phyloP scores from a whole-genome alignment of 768 basidiomycete species.

The Tephrocybe sp. region DNA sequence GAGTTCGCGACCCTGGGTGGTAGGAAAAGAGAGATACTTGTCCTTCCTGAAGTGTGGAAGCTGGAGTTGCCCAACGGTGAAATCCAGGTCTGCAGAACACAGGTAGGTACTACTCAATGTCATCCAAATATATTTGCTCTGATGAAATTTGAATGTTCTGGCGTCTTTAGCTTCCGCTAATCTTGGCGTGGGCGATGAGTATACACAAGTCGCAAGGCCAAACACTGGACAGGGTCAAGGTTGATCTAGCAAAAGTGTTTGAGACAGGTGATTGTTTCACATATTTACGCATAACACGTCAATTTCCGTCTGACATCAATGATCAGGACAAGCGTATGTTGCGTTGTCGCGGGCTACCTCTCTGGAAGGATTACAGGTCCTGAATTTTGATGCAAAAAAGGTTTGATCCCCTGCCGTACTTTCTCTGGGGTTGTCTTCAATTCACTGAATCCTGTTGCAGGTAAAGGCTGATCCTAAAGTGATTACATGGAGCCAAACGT shows the following conservation, averaged over 20 bases:
- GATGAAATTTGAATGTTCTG: too few species aligned
- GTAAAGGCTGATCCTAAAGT: constrained; percentile 75
- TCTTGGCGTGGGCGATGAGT: constrained; percentile 96
- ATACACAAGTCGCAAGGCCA: constrained; percentile 99
- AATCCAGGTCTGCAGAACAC: constrained; percentile 71
- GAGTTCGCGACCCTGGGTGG: constrained; percentile 68
- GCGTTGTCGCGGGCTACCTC: constrained; percentile 87
- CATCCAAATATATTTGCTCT: not conserved
- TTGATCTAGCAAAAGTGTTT: constrained; percentile 90
- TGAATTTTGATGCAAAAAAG: constrained; percentile 74
- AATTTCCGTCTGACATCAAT: not conserved
- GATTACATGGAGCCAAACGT: constrained; percentile 65
- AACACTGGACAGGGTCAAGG: constrained; percentile 91
- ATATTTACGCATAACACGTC: not conserved
- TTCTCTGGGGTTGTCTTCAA: not conserved
- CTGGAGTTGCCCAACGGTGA: constrained; percentile 84
- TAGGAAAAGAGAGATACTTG: constrained; percentile 49
- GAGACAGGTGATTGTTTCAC: constrained; percentile 63
- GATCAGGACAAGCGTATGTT: constrained; percentile 83
- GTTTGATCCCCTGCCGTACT: constrained; percentile 38
- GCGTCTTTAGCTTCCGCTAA: constrained; percentile 88
- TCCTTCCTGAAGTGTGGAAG: constrained; percentile 79
- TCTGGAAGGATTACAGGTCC: constrained; percentile 80
- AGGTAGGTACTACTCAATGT: constrained; percentile 48
- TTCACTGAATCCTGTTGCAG: constrained; percentile 31